Evolutionary conservation across 805 yeast genomes (phyloP), one percentile per base, ranked within the genome.

Genomic region (Monosporozyma aerobia): DNA sequence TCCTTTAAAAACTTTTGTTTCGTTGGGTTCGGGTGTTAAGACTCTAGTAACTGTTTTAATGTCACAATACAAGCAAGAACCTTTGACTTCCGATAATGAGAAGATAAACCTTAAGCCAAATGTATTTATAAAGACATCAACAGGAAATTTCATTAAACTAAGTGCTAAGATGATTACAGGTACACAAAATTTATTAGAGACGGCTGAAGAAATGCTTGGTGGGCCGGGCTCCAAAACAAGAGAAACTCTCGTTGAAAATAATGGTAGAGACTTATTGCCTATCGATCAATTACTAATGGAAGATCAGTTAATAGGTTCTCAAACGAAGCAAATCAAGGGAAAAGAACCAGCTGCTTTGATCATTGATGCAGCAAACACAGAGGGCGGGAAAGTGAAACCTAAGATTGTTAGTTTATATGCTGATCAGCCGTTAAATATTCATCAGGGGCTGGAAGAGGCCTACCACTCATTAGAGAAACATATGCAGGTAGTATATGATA

Each of bases 151-250:
- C 35, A 72, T 90, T 46, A 84, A 85, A 59, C 73, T 90, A 47
- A 96, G 97, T 0, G 92, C 87, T 0, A 88, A 85, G 59, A 63
- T 90, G 30, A 90, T 95, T 1, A 84, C 90, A 9, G 97, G 97
- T 0, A 87, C 96, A 0, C 97, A 90, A 61, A 80, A 83, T 0
- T 68, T 87, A 2, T 67, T 90, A 45, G 97, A 90, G 59, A 81
- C 78, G 51, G 83, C 95, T 0, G 97, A 90, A 63, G 85, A 83
- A 57, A 76, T 79, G 7, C 69, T 88, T 41, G 95, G 94, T 7
- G 95, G 95, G 0, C 75, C 75, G 56, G 94, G 92, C 0, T 68
- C 83, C 0, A 62, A 59, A 10, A 29, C 45, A 7, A 32, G 44
- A 29, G 39, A 50, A 27, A 23, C 14, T 4, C 25, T 19, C 5